These are phyloP conservation scores for Nadsonia fulvescens DNA, from an alignment of 805 yeast genomes.

Conservation along the genomic window DNA sequence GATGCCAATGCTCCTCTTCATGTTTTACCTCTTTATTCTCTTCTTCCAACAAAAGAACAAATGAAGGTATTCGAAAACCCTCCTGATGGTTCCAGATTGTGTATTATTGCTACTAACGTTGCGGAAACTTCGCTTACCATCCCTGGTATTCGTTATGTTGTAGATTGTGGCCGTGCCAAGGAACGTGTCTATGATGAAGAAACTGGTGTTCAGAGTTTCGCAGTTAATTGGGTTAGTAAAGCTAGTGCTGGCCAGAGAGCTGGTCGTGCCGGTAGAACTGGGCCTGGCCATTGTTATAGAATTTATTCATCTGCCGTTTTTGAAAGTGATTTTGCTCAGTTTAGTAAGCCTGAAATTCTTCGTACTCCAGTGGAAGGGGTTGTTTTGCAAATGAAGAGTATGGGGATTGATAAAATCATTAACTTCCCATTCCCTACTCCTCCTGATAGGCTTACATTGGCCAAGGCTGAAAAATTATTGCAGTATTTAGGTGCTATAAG, in stretches of 20 bases:
- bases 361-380: conserved; percentile 95
- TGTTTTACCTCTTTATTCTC: conserved; percentile 81
- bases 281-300: conserved; percentile 95
- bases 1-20: conserved; percentile 67
- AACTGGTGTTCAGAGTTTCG: conserved; percentile 85
- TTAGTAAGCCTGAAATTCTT: conserved; percentile 74
- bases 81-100: conserved; percentile 69
- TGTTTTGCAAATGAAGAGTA: conserved; percentile 87
- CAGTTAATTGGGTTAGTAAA: conserved; percentile 79
- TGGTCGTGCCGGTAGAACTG: conserved; percentile 97
- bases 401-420: conserved; percentile 81
- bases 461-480: conserved; percentile 49
- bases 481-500: conserved; percentile 65
- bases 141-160: conserved; percentile 86
- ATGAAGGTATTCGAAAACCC: conserved; percentile 79
- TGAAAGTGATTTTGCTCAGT: conserved; percentile 69
- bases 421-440: conserved; percentile 96
- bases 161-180: conserved; percentile 87
- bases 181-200: conserved; percentile 68
- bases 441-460: conserved; percentile 46
- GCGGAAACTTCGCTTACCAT: conserved; percentile 96
- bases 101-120: conserved; percentile 91
- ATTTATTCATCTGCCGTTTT: conserved; percentile 84
- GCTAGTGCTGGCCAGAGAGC: conserved; percentile 92
- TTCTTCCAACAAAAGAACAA: conserved; percentile 87